Percentiles rank a stretch among this genome's conserved stretches.
phyloP scores from a whole-genome alignment of 2,329 filamentous ascomycete genomes.

The Scedosporium minutisporum region DNA sequence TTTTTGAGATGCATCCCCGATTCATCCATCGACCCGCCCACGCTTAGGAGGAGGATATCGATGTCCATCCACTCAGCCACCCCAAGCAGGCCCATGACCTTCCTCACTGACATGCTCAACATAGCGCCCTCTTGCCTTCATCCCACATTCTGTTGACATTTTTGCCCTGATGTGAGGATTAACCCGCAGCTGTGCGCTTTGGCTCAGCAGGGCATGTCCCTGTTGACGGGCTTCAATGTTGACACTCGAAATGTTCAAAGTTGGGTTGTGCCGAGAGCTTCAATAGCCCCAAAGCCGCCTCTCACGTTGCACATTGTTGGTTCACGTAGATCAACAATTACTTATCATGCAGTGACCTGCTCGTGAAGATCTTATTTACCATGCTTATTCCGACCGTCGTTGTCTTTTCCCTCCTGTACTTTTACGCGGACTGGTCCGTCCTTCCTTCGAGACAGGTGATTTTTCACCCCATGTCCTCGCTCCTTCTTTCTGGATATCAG shows the following conservation, averaged over 20 bases:
- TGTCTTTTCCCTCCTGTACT: too few relatives aligned
- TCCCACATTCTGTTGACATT: neutral
- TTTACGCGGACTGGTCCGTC: neutral
- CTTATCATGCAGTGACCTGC: too few relatives aligned
- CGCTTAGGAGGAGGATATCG: too few relatives aligned
- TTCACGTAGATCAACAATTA: too few relatives aligned
- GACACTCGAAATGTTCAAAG: neutral
- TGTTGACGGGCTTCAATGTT: neutral
- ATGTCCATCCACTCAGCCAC: too few relatives aligned
- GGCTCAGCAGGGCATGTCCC: neutral
- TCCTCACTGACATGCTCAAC: neutral
- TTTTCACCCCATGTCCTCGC: neutral
- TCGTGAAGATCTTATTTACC: too few relatives aligned
- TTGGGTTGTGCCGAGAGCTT: neutral
- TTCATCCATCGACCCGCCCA: too few relatives aligned
- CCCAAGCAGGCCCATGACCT: too few relatives aligned
- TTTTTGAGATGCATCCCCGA: too few relatives aligned
- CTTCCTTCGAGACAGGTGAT: neutral
- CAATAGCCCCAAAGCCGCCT: neutral
- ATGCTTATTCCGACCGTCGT: too few relatives aligned
- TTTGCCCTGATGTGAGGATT: neutral
- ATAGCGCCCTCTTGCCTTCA: neutral
- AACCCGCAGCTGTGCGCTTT: neutral
- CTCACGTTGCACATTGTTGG: neutral
- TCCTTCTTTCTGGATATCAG: neutral